Percentiles rank a stretch among this genome's conserved stretches.
Conservation (phyloP, 2,329 filamentous ascomycete species). For the Sarocladium kiliense region DNA sequence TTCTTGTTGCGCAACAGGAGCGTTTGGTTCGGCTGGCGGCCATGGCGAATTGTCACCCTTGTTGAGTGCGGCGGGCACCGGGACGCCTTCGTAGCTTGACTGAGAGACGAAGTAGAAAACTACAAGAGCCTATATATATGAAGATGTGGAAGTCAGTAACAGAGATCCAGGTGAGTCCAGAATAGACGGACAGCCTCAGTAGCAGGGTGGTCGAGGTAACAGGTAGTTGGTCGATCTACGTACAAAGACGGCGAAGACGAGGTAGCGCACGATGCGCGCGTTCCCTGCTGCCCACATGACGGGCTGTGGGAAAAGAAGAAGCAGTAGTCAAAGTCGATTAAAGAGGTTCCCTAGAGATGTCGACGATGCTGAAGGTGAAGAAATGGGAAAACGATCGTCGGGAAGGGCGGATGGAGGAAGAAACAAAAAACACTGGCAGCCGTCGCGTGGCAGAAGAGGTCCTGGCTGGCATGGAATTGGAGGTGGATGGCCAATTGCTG, state of each 20-base stretch:
- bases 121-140: conserved; percentile 48
- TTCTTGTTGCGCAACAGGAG: not conserved
- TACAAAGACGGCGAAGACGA: conserved; percentile 82
- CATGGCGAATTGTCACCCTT: conserved; percentile 8
- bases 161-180: conserved; percentile 13
- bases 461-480: not conserved
- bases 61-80: conserved; percentile 13
- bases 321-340: not conserved
- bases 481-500: not conserved
- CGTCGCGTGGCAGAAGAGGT: not conserved
- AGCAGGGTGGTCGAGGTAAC: conserved; percentile 2
- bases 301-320: not conserved
- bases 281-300: conserved; percentile 59
- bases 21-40: conserved; percentile 6
- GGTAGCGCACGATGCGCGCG: conserved; percentile 69
- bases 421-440: not conserved
- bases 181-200: conserved; percentile 12
- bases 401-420: not conserved
- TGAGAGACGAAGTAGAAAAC: conserved; percentile 79
- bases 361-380: not conserved
- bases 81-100: conserved; percentile 41
- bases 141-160: conserved; percentile 13
- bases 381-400: not conserved
- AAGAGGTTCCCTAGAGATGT: not conserved
- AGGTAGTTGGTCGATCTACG: conserved; percentile 27